A percentile compares a stretch with the other conserved stretches of the same genome.
Evolutionary conservation across 805 yeast species (phyloP).

Genomic region (Trichomonascus vanleenenianus): DNA sequence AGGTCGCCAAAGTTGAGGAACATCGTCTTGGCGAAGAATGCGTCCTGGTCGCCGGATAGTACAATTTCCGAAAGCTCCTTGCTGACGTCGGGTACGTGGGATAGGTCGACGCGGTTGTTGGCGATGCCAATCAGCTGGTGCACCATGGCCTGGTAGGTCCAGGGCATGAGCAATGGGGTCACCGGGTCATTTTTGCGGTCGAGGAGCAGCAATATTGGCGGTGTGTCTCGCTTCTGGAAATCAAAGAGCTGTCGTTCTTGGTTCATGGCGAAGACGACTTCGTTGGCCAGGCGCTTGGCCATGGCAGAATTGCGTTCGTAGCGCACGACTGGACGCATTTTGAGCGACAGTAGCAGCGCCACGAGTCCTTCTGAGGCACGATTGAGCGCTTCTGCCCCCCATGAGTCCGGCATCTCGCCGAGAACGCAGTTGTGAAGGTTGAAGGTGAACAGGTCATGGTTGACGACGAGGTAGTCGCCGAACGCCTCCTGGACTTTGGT

Average conservation of each 20-base stretch:
- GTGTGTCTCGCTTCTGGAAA: constrained; percentile 51
- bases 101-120: constrained; percentile 70
- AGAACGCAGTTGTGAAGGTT: constrained; percentile 28
- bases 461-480: constrained; percentile 72
- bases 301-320: constrained; percentile 64
- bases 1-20: constrained; percentile 90
- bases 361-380: constrained; percentile 37
- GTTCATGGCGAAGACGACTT: constrained; percentile 34
- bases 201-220: constrained; percentile 66
- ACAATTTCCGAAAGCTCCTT: constrained; percentile 56
- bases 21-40: constrained; percentile 73
- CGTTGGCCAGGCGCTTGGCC: constrained; percentile 62
- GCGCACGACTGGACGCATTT: constrained; percentile 69
- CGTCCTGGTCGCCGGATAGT: constrained; percentile 61
- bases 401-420: constrained; percentile 32
- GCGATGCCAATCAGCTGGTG: constrained; percentile 81
- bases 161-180: constrained; percentile 86
- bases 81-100: constrained; percentile 45
- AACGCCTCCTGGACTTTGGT: constrained; percentile 72
- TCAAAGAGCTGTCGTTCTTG: constrained; percentile 53
- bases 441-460: constrained; percentile 63
- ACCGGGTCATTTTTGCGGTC: constrained; percentile 89
- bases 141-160: constrained; percentile 98
- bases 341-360: constrained; percentile 62
- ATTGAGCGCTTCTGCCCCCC: constrained; percentile 42